These are phyloP conservation scores for Lavandula angustifolia DNA, from an alignment of 257 asterid species.

Conservation along the genomic window DNA sequence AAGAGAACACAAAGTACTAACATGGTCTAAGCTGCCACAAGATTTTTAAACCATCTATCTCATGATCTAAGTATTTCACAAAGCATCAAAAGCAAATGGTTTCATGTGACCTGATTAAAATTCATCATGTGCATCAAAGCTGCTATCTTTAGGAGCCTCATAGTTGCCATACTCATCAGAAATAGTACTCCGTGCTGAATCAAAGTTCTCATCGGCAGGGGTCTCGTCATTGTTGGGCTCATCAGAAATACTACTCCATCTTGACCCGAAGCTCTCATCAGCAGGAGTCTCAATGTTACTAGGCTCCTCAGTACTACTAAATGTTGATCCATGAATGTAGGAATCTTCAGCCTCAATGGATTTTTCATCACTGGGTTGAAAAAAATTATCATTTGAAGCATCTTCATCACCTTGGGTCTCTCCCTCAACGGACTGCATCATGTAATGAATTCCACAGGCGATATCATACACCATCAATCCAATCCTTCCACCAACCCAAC, in stretches of 20 bases:
- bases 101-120: conserved; percentile 45
- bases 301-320: conserved; percentile 39
- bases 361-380: conserved; percentile 35
- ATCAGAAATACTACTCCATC: conserved; percentile 35
- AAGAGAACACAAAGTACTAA: conserved; percentile 11
- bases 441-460: conserved; percentile 64
- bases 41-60: conserved; percentile 6
- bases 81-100: conserved; percentile 16
- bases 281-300: conserved; percentile 41
- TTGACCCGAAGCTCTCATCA: conserved; percentile 39
- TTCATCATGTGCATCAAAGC: conserved; percentile 55
- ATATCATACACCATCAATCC: conserved; percentile 93
- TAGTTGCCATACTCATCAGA: conserved; percentile 43
- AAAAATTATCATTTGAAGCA: conserved; percentile 27
- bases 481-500: conserved; percentile 91
- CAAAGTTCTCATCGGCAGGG: conserved; percentile 41
- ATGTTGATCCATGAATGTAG: conserved; percentile 29
- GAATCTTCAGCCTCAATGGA: conserved; percentile 41
- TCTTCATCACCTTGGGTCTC: conserved; percentile 41
- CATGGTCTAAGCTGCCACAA: conserved; percentile 21
- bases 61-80: conserved; percentile 14
- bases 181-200: conserved; percentile 28
- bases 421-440: conserved; percentile 42
- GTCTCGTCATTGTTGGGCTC: conserved; percentile 44
- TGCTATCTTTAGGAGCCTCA: conserved; percentile 37